Evolutionary conservation across 2,329 filamentous ascomycete genomes (phyloP).

Genomic region (Anisogramma anomala): DNA sequence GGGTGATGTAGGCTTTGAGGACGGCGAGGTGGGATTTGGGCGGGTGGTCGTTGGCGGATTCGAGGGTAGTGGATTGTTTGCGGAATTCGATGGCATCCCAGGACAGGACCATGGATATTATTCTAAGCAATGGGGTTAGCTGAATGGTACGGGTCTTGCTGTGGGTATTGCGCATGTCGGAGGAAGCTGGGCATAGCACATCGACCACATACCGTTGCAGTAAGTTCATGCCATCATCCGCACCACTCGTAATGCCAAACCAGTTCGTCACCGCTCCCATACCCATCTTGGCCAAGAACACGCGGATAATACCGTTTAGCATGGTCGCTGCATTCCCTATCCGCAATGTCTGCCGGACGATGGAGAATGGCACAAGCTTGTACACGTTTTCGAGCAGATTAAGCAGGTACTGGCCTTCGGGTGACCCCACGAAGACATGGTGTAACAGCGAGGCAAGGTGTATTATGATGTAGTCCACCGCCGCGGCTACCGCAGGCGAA

Average conservation of each 20-base stretch:
- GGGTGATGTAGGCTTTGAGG: slow-evolving; percentile 46
- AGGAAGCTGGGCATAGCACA: too few species aligned
- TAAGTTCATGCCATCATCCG: slow-evolving; percentile 71
- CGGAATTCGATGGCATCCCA: slow-evolving; percentile 65
- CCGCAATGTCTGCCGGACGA: slow-evolving; percentile 61
- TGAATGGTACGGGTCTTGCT: too few species aligned
- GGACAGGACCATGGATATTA: slow-evolving; percentile 59
- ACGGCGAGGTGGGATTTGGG: slow-evolving; percentile 49
- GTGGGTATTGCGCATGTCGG: too few species aligned
- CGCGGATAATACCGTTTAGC: slow-evolving; percentile 61
- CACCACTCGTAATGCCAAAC: slow-evolving; percentile 59
- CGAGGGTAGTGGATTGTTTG: slow-evolving; percentile 52
- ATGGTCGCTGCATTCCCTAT: slow-evolving; percentile 73
- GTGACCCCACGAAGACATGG: slow-evolving; percentile 59
- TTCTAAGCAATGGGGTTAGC: too few species aligned
- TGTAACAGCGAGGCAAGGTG: slow-evolving; percentile 65
- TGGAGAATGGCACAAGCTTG: slow-evolving; percentile 57
- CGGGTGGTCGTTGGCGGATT: slow-evolving; percentile 46
- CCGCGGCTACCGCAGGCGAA: slow-evolving; percentile 48
- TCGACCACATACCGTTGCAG: slow-evolving; percentile 50
- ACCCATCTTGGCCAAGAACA: slow-evolving; percentile 68
- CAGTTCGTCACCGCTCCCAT: slow-evolving; percentile 66
- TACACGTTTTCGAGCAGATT: slow-evolving; percentile 61
- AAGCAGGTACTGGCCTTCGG: slow-evolving; percentile 63
- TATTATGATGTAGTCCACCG: slow-evolving; percentile 55